phyloP scores from a whole-genome alignment of 2,329 filamentous ascomycete species.

The Aspergillus aculeatus region DNA sequence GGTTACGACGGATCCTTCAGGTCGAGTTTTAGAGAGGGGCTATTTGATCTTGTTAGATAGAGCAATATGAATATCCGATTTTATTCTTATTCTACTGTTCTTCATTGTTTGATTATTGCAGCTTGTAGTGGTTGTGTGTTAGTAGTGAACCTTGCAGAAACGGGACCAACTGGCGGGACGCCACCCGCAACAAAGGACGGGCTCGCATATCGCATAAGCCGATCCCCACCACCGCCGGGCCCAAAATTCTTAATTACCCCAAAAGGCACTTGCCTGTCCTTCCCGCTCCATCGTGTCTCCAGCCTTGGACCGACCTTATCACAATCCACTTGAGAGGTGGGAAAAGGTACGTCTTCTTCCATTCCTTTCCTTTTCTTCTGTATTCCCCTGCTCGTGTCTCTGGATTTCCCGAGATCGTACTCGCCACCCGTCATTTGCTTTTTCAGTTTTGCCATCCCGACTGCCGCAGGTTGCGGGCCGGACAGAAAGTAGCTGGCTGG shows the following conservation, averaged over 20 bases:
- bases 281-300: slow-evolving; percentile 13
- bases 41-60: background rate
- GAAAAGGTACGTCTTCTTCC: slow-evolving; percentile 8
- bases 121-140: no score
- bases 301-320: slow-evolving; percentile 13
- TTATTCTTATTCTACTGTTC: no score
- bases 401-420: slow-evolving; percentile 2
- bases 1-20: slow-evolving; percentile 36
- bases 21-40: slow-evolving; percentile 20
- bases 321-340: slow-evolving; percentile 10
- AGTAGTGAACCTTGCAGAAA: background rate
- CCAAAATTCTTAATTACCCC: slow-evolving; percentile 25
- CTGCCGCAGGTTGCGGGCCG: slow-evolving; percentile 11
- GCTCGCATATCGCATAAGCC: slow-evolving; percentile 5
- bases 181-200: background rate
- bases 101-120: no score
- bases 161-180: background rate
- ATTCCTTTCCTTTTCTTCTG: background rate
- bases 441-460: slow-evolving; percentile 5
- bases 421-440: slow-evolving; percentile 7
- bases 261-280: slow-evolving; percentile 7
- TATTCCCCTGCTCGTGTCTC: background rate
- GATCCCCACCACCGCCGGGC: slow-evolving; percentile 21
- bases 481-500: slow-evolving; percentile 8
- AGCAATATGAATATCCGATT: background rate